phyloP scores from a whole-genome alignment of 306 rosid species.

The Betula pendula region DNA sequence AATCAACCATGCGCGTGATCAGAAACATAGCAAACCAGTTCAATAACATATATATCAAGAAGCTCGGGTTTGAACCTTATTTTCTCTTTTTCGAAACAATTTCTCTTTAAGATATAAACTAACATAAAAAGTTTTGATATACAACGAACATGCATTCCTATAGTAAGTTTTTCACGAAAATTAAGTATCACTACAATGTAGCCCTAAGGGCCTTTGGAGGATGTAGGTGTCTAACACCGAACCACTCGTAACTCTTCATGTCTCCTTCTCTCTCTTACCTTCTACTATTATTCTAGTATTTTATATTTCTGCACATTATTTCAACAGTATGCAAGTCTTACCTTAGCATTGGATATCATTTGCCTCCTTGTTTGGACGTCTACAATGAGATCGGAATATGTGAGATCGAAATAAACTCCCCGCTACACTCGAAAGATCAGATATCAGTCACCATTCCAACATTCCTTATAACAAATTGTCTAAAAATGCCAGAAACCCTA shows the following conservation, averaged over 20 bases:
- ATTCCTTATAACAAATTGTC: not conserved
- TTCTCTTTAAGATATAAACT: not conserved
- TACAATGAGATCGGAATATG: conserved; percentile 50
- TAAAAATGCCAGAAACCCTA: not conserved
- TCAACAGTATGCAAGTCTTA: conserved; percentile 24
- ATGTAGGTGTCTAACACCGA: no score
- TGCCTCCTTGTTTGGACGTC: conserved; percentile 65
- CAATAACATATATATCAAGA: not conserved
- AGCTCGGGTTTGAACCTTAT: not conserved
- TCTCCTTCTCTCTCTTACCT: no score
- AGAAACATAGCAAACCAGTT: not conserved
- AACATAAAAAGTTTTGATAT: not conserved
- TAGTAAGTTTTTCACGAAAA: not conserved
- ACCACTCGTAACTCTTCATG: no score
- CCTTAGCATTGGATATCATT: conserved; percentile 76
- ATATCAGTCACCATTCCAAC: conserved; percentile 9
- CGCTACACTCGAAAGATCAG: conserved; percentile 50
- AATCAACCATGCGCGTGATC: not conserved
- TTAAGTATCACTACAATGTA: not conserved
- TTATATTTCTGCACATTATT: no score
- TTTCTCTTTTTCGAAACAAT: not conserved
- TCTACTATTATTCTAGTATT: no score
- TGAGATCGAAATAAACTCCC: conserved; percentile 75
- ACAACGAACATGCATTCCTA: not conserved
- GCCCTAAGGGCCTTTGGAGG: no score